Evolutionary conservation across 108 stramenopile species (phyloP).

Genomic region (Pseudonitzschia multiseries): DNA sequence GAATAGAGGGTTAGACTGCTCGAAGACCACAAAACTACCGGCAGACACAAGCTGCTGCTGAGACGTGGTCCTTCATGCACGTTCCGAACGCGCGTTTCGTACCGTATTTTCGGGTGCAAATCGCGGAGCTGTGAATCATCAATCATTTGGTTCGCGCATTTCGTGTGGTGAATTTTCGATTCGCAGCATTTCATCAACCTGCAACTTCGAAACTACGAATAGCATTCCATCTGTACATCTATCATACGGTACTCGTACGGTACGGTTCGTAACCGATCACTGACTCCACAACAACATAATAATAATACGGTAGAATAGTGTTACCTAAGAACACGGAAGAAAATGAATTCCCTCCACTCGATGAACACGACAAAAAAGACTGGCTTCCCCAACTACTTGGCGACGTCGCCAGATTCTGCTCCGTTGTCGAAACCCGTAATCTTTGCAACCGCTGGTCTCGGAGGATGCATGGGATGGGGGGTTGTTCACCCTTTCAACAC

Average conservation of each 20-base stretch:
- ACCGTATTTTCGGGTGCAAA: neutral
- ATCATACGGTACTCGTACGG: no score
- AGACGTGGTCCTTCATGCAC: neutral
- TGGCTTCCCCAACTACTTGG: neutral
- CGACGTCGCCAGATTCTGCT: neutral
- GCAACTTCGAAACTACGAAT: neutral
- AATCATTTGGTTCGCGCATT: neutral
- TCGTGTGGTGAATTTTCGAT: no score
- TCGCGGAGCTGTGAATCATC: neutral
- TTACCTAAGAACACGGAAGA: neutral
- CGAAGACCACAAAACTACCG: neutral
- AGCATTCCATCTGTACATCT: neutral
- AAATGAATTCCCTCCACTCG: neutral
- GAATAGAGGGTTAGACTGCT: neutral
- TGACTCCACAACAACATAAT: no score
- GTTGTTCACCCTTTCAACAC: conserved; percentile 92
- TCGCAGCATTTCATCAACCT: no score
- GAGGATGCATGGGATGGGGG: conserved; percentile 86
- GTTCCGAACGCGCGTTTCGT: neutral
- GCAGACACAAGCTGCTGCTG: neutral
- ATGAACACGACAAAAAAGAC: conserved; percentile 1
- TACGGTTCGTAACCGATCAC: no score
- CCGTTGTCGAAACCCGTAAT: conserved; percentile 58
- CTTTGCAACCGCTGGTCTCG: conserved; percentile 87
- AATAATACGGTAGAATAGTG: no score